Conservation (phyloP, 805 yeast species). For the Metschnikowia rubicola region DNA sequence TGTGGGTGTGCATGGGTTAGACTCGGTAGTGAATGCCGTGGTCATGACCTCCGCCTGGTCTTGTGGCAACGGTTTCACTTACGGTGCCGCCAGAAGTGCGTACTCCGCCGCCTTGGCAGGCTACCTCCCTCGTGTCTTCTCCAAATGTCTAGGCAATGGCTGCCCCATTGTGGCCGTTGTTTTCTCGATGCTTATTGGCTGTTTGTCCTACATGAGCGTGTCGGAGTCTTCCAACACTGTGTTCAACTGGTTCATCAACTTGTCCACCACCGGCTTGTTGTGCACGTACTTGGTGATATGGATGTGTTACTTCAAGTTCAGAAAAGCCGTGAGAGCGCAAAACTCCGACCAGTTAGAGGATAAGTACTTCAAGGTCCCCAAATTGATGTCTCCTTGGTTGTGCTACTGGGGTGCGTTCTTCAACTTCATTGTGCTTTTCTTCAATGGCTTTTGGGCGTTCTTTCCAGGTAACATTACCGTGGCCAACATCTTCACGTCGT, state of each 20-base stretch:
- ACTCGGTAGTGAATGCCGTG: slow-evolving; percentile 32
- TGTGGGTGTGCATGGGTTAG: slow-evolving; percentile 35
- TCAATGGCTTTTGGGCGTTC: slow-evolving; percentile 42
- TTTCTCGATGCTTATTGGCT: slow-evolving; percentile 37
- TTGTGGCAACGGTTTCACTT: slow-evolving; percentile 35
- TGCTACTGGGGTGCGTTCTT: slow-evolving; percentile 20
- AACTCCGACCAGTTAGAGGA: slow-evolving; percentile 31
- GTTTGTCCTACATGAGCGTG: slow-evolving; percentile 36
- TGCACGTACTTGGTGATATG: slow-evolving; percentile 55
- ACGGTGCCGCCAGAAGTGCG: slow-evolving; percentile 34
- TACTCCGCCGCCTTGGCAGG: slow-evolving; percentile 79
- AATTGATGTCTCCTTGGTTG: slow-evolving; percentile 12
- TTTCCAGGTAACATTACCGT: slow-evolving; percentile 35
- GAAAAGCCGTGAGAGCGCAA: slow-evolving; percentile 28
- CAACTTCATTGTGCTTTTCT: slow-evolving; percentile 26
- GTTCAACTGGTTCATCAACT: slow-evolving; percentile 66
- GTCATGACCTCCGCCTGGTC: slow-evolving; percentile 36
- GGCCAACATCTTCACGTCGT: slow-evolving; percentile 34
- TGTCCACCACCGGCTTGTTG: slow-evolving; percentile 64
- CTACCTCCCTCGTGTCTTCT: slow-evolving; percentile 69
- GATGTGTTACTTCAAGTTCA: slow-evolving; percentile 49
- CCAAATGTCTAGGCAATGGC: slow-evolving; percentile 60
- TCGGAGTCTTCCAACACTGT: slow-evolving; percentile 58
- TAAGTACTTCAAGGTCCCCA: slow-evolving; percentile 16
- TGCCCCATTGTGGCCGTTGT: slow-evolving; percentile 62